Evolutionary conservation across 768 basidiomycete species (phyloP).

Genomic region (Hebeloma cylindrosporum): DNA sequence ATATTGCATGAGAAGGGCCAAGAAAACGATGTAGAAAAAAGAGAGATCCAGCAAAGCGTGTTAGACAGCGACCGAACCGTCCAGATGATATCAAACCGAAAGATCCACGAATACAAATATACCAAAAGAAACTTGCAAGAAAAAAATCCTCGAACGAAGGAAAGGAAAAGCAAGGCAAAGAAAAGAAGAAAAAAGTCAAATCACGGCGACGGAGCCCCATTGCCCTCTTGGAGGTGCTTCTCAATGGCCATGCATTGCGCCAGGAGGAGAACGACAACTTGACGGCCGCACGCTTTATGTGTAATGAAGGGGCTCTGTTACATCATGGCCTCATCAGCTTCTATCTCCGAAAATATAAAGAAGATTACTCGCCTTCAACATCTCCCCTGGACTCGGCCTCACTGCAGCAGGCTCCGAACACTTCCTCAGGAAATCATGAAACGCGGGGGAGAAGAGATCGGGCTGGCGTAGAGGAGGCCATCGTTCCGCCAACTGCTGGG

Average conservation of each 20-base stretch:
- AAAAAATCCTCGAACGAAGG: too few species aligned
- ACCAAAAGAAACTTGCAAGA: too few species aligned
- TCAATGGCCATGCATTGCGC: slow-evolving; percentile 69
- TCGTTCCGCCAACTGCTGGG: slow-evolving; percentile 54
- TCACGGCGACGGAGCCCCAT: slow-evolving; percentile 13
- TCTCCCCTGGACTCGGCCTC: slow-evolving; percentile 55
- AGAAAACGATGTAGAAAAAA: too few species aligned
- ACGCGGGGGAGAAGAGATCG: slow-evolving; percentile 60
- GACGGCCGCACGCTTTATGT: slow-evolving; percentile 65
- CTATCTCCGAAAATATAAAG: neutral
- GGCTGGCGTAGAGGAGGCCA: slow-evolving; percentile 66
- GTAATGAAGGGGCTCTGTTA: slow-evolving; percentile 57
- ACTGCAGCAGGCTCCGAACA: slow-evolving; percentile 61
- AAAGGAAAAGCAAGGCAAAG: slow-evolving; percentile 5
- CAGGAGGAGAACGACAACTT: slow-evolving; percentile 66
- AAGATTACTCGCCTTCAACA: slow-evolving; percentile 53
- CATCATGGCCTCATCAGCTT: neutral
- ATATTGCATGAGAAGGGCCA: too few species aligned
- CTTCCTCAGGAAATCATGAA: slow-evolving; percentile 69
- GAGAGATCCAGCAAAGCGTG: too few species aligned
- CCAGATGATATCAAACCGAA: too few species aligned
- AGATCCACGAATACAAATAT: too few species aligned
- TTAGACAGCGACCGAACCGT: too few species aligned
- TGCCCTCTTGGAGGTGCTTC: slow-evolving; percentile 34
- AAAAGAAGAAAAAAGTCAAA: slow-evolving; percentile 7